Percentiles rank a stretch among this genome's conserved stretches.
Evolutionary conservation across 805 yeast genomes (phyloP).

Genomic region (Vanderwaltozyma yarrowii): DNA sequence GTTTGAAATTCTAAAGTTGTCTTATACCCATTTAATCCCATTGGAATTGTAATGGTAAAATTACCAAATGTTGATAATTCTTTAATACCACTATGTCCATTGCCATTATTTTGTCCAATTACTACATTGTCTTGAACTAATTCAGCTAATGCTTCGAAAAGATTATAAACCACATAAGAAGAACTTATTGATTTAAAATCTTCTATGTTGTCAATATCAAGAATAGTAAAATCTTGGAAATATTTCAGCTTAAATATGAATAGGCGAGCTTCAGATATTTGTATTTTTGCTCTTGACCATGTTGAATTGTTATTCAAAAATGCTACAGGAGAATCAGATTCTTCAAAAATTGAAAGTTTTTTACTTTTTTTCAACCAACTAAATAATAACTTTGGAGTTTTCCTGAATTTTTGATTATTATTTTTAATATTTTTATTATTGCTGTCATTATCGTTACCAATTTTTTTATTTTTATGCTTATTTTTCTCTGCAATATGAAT

Average conservation of each 20-base stretch:
- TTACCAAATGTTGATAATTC: slow-evolving; percentile 7
- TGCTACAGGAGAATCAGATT: slow-evolving; percentile 11
- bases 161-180: slow-evolving; percentile 14
- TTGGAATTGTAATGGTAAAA: slow-evolving; percentile 19
- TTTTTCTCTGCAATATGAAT: slow-evolving; percentile 9
- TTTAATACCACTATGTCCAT: neutral
- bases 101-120: slow-evolving; percentile 1
- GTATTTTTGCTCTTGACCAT: slow-evolving; percentile 17
- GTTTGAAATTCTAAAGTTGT: slow-evolving; percentile 50
- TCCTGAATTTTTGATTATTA: neutral
- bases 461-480: no score
- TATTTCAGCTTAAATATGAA: slow-evolving; percentile 11
- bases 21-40: slow-evolving; percentile 14
- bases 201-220: slow-evolving; percentile 1
- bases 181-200: slow-evolving; percentile 5
- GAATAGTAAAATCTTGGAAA: neutral
- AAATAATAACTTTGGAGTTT: slow-evolving; percentile 6
- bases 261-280: slow-evolving; percentile 21
- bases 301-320: slow-evolving; percentile 13
- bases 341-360: slow-evolving; percentile 7
- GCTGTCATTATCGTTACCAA: neutral
- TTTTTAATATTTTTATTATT: neutral
- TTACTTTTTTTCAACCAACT: slow-evolving; percentile 16
- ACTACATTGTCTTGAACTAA: slow-evolving; percentile 23
- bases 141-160: slow-evolving; percentile 22